Evolutionary conservation across 176 grass and related monocot species (phyloP), one percentile per base, ranked within the genome.

Genomic region (Poa pratensis): DNA sequence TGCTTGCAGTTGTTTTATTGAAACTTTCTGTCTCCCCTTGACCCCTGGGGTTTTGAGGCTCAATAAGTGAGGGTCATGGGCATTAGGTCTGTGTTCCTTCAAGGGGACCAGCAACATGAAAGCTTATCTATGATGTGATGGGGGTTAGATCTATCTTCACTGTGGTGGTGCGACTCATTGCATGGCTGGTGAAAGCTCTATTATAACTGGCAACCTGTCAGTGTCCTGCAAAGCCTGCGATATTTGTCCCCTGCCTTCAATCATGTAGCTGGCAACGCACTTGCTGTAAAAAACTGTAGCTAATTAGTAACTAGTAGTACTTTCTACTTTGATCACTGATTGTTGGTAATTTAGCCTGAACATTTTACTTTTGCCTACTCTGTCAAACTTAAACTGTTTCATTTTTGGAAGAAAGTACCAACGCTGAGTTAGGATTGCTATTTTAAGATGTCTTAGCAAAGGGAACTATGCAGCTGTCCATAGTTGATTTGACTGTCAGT

Each of bases 201-300:
- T 88, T 61, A 92, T 95, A 82, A 85, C 51, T 81, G 81, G 80
- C 73, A 50, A 26, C 0, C 18, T 26, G 71, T 50, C 73, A 86
- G 81, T 92, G 90, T 83, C 88, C 86, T 81, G 80, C 72, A 95
- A 90, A 95, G 90, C 88, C 83, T 87, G 83, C 74, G 55, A 73
- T 69, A 30, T 82, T 82, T 90, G 88, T 90, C 65, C 72, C 88
- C 72, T 26, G 79, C 55, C 84, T 78, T 82, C 88, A 86, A 86
- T 86, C 79, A 87, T 90, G 16, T 79, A 57, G 57, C 55, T 83
- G 73, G 55, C 57, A 66, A 32, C 74, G 67, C 14, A 8, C 46
- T 49, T 9, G 8, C 68, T 76, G 40, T 86, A 11, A 76, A 18
- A 54, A 83, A 14, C 30, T 55, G 49, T 82, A 50, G 71, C 43